These are phyloP conservation scores for Kwoniella sp. DNA, from an alignment of 768 basidiomycete genomes.

Conservation along the genomic window DNA sequence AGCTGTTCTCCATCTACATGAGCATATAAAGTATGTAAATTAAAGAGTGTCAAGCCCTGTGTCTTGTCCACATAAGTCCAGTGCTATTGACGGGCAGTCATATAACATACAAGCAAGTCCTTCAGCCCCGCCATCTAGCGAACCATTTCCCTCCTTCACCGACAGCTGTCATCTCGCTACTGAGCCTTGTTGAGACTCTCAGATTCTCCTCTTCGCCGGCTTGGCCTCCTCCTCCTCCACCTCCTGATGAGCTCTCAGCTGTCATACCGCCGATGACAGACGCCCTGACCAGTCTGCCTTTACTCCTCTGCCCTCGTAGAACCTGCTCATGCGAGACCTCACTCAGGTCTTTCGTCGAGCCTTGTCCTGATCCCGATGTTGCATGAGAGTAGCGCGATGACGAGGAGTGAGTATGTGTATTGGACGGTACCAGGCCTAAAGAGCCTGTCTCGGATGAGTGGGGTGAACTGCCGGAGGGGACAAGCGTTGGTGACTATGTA, in stretches of 20 bases:
- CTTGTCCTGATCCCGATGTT: not conserved
- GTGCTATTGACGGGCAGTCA: too few species aligned
- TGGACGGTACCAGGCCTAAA: not conserved
- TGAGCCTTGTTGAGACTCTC: not conserved
- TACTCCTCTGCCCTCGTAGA: constrained; percentile 16
- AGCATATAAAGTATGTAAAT: too few species aligned
- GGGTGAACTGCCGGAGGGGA: constrained; percentile 3
- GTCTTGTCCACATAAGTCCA: too few species aligned
- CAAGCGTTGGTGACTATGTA: constrained; percentile 6
- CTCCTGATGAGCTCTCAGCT: not conserved
- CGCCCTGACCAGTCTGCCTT: constrained; percentile 9
- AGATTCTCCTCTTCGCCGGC: constrained; percentile 10
- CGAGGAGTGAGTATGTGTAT: not conserved
- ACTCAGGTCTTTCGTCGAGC: constrained; percentile 5
- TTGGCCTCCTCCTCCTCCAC: not conserved
- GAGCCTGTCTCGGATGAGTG: constrained; percentile 19
- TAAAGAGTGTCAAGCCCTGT: too few species aligned
- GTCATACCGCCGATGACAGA: constrained; percentile 7
- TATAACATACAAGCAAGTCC: too few species aligned
- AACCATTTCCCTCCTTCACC: constrained; percentile 9
- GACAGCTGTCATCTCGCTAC: not conserved
- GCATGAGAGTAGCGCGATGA: constrained; percentile 11
- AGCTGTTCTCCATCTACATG: too few species aligned
- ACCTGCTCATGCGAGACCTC: constrained; percentile 10
- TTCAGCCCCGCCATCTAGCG: constrained; percentile 3